phyloP scores from a whole-genome alignment of 1,284 basidiomycete species.

The Tausonia pullulans region DNA sequence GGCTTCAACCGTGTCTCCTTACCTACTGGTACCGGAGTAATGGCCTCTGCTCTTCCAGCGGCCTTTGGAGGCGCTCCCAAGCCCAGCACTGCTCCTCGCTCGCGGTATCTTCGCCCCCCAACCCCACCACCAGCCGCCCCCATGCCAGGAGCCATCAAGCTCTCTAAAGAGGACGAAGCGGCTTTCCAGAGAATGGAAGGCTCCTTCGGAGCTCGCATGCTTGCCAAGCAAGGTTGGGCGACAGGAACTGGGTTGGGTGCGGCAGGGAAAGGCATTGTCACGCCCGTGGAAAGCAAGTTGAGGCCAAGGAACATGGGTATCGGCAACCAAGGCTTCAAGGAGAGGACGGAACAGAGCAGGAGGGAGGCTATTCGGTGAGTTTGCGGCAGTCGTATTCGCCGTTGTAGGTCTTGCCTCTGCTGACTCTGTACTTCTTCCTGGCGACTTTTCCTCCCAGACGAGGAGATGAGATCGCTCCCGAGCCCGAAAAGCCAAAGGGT shows the following conservation, averaged over 20 bases:
- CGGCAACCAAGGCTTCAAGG: constrained; percentile 71
- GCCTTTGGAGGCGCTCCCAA: constrained; percentile 37
- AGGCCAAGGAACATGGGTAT: constrained; percentile 73
- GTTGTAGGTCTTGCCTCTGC: neutral
- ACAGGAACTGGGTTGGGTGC: constrained; percentile 68
- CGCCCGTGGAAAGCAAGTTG: constrained; percentile 72
- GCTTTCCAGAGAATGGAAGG: constrained; percentile 70
- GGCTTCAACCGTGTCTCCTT: constrained; percentile 14
- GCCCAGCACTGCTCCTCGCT: constrained; percentile 32
- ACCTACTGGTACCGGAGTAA: constrained; percentile 15
- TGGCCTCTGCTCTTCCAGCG: constrained; percentile 32
- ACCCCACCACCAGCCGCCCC: constrained; percentile 31
- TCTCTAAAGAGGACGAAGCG: constrained; percentile 53
- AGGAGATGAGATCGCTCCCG: constrained; percentile 49
- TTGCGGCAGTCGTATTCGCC: too few relatives aligned
- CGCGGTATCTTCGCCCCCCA: constrained; percentile 39
- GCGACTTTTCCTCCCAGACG: constrained; percentile 20
- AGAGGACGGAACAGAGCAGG: constrained; percentile 78
- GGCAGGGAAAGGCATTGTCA: constrained; percentile 69
- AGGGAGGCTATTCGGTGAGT: constrained; percentile 60
- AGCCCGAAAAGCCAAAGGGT: constrained; percentile 44
- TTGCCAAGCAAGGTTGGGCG: constrained; percentile 92
- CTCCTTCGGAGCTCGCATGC: constrained; percentile 70
- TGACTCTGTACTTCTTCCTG: neutral
- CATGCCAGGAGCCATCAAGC: constrained; percentile 36